A percentile compares a stretch with the other conserved stretches of the same genome.
Evolutionary conservation across 1,284 basidiomycete genomes (phyloP).

Genomic region (Chalciporus piperatoides): DNA sequence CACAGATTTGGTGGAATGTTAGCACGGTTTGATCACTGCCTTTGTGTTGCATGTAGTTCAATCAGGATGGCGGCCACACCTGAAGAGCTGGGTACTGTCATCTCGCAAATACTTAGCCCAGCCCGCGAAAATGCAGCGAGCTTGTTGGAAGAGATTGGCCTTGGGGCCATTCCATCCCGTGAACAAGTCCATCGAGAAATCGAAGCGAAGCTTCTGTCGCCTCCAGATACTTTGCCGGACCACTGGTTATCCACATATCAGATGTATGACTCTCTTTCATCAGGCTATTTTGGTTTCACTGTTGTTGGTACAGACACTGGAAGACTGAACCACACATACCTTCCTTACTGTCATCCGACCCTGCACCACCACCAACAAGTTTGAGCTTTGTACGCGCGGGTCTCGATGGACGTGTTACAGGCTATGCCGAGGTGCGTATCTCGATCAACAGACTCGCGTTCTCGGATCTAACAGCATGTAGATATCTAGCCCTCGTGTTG

Average conservation of each 20-base stretch:
- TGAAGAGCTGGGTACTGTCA: slow-evolving; percentile 28
- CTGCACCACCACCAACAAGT: slow-evolving; percentile 74
- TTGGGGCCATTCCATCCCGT: slow-evolving; percentile 52
- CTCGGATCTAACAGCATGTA: slow-evolving; percentile 27
- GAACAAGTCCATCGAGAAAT: slow-evolving; percentile 62
- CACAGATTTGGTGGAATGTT: slow-evolving; percentile 10
- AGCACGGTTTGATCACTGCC: not conserved
- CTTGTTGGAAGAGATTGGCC: slow-evolving; percentile 51
- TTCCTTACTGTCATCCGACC: slow-evolving; percentile 58
- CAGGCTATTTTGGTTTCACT: slow-evolving; percentile 21
- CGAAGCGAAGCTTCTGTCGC: slow-evolving; percentile 65
- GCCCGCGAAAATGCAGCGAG: slow-evolving; percentile 37
- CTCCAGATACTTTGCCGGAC: slow-evolving; percentile 55
- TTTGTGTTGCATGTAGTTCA: slow-evolving; percentile 6
- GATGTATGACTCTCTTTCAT: slow-evolving; percentile 47
- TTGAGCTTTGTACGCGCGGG: slow-evolving; percentile 77
- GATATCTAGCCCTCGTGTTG: slow-evolving; percentile 49
- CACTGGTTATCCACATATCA: slow-evolving; percentile 76
- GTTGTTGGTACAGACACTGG: slow-evolving; percentile 57
- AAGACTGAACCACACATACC: slow-evolving; percentile 57
- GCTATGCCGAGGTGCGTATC: slow-evolving; percentile 66
- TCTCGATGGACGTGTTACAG: slow-evolving; percentile 74
- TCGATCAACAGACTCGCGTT: not conserved
- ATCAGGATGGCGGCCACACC: slow-evolving; percentile 17
- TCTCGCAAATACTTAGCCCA: slow-evolving; percentile 49